Conservation (phyloP, 208 protist species). For the Trypanosoma avium region DNA sequence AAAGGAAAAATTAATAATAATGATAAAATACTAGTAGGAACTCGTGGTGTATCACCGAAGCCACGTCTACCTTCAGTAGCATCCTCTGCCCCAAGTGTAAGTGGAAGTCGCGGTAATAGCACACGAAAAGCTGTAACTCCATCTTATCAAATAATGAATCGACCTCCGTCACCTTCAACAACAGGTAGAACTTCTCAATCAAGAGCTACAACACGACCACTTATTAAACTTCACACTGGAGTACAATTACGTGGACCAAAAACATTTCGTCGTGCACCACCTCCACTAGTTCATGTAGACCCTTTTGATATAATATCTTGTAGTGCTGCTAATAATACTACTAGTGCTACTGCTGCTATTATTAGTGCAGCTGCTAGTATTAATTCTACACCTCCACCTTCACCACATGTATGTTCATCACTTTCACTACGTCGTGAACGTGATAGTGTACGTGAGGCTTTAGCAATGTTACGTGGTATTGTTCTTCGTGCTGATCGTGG, state of each 20-base stretch:
- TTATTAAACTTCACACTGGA: constrained; percentile 18
- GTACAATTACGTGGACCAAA: constrained; percentile 14
- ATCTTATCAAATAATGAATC: not conserved
- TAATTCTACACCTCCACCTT: not conserved
- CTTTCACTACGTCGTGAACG: constrained; percentile 21
- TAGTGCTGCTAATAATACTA: not conserved
- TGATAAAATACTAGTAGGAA: not conserved
- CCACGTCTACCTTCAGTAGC: not conserved
- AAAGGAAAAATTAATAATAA: no score
- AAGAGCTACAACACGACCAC: not conserved
- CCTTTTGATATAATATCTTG: no score
- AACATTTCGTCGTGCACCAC: constrained; percentile 9
- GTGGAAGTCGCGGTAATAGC: not conserved
- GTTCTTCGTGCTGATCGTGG: constrained; percentile 29
- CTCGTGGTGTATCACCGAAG: not conserved
- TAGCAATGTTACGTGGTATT: constrained; percentile 33
- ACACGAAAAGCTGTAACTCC: not conserved
- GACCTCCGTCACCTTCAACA: not conserved
- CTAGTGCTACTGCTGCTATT: not conserved
- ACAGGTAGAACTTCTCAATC: not conserved
- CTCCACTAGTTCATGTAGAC: no score
- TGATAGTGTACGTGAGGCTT: constrained; percentile 22
- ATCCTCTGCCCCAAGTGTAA: not conserved
- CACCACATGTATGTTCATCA: not conserved
- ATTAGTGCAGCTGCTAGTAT: not conserved